Conservation (phyloP, 495 filamentous ascomycete species). For the Penicillium soppii region DNA sequence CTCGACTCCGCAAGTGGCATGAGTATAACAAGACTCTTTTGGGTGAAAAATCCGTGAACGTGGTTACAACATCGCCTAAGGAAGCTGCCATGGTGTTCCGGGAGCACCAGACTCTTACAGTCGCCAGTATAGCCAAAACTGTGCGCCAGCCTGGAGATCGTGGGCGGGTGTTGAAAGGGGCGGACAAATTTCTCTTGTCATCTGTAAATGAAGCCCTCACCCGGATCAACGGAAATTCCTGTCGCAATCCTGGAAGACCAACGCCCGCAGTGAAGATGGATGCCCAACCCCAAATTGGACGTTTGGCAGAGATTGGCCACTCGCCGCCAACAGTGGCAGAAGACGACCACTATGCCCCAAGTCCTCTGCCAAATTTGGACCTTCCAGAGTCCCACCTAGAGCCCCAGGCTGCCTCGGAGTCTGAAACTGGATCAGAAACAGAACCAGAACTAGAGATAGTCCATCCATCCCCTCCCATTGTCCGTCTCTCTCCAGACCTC, state of each 20-base stretch:
- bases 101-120: slow-evolving; percentile 39
- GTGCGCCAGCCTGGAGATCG: slow-evolving; percentile 40
- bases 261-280: not conserved
- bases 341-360: not conserved
- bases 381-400: not conserved
- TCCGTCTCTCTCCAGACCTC: slow-evolving; percentile 18
- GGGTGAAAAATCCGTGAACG: slow-evolving; percentile 17
- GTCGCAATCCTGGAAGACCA: not conserved
- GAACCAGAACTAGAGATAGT: slow-evolving; percentile 5
- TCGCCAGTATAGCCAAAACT: slow-evolving; percentile 43
- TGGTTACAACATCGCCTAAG: slow-evolving; percentile 8
- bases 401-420: not conserved
- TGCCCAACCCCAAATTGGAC: not conserved
- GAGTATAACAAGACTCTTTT: slow-evolving; percentile 53
- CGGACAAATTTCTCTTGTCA: slow-evolving; percentile 49
- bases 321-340: not conserved
- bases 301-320: not conserved
- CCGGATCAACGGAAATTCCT: slow-evolving; percentile 52
- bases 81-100: slow-evolving; percentile 28
- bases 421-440: slow-evolving; percentile 3
- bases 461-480: slow-evolving; percentile 12
- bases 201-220: slow-evolving; percentile 56
- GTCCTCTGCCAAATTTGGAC: not conserved
- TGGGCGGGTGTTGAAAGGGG: slow-evolving; percentile 39
- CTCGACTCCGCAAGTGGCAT: slow-evolving; percentile 69